Base-by-base conservation (phyloP, 2,329 filamentous ascomycete species). In the Aspergillus carbonarius region DNA sequence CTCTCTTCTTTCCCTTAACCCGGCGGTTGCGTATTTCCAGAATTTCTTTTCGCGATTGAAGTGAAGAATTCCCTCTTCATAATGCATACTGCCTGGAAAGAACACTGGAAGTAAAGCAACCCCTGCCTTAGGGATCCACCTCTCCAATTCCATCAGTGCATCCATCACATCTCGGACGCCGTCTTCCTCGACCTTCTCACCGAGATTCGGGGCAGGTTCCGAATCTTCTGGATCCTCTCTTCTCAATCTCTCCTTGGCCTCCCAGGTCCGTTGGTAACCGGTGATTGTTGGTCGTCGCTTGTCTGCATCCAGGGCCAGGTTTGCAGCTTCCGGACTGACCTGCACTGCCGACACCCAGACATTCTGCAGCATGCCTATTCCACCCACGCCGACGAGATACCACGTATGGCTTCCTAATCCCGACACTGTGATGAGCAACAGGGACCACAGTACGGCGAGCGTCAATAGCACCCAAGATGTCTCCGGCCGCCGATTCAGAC, bases 381-480 rank as follows among this genome's bases (percentile, higher is more conserved):
- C 70, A 0, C 78, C 78, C 4, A 79, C 68, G 0, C 67, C 74
- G 5, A 81, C 65, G 8, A 81, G 63, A 59, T 68, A 78, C 77
- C 78, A 81, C 1, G 74, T 70, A 37, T 78, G 60, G 4, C 68
- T 34, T n/a, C 72, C 66, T 2, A 78, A 42, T 0, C 74, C 77
- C 0, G 74, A 66, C 0, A 73, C 75, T 1, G 72, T 74, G 23
- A 81, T 75, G 1, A 81, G 70, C 2, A 81, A 68, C 1, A 72
- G 61, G 2, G 78, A 64, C 79, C 78, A 81, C 8, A 77, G 35
- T 0, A 72, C 42, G 7, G 58, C 53, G 2, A 66, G 34, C 5
- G 71, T 57, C 15, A 70, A 70, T 1, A 52, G 44, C 6, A 58
- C 15, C 35, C 49, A 46, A 13, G 58, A 54, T 2, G 55, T 46